These are phyloP conservation scores for Colletotrichum cereale DNA, from an alignment of 2,329 filamentous ascomycete species.

Conservation along the genomic window DNA sequence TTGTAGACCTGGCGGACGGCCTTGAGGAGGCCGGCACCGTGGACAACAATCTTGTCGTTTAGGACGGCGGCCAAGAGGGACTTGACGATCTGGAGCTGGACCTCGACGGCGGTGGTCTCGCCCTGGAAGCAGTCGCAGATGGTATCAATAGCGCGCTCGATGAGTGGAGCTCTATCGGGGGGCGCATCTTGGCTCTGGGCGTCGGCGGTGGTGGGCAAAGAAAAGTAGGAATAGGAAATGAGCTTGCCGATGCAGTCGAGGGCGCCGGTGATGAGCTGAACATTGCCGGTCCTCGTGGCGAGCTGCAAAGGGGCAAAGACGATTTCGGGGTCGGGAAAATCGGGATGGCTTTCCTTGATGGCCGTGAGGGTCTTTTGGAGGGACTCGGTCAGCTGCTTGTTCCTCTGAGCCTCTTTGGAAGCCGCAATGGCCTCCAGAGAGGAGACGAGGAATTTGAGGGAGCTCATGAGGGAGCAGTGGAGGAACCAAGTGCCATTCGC, in stretches of 20 bases:
- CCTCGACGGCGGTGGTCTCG: slow-evolving; percentile 90
- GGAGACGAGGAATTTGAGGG: slow-evolving; percentile 94
- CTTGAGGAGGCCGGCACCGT: slow-evolving; percentile 94
- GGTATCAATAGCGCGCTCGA: slow-evolving; percentile 97
- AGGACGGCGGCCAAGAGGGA: slow-evolving; percentile 94
- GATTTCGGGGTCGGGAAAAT: slow-evolving; percentile 88
- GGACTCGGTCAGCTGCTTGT: slow-evolving; percentile 85
- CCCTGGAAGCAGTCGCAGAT: slow-evolving; percentile 99
- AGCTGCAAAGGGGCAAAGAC: slow-evolving; percentile 92
- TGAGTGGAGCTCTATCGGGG: slow-evolving; percentile 81
- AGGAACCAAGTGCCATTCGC: slow-evolving; percentile 60
- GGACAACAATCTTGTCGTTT: slow-evolving; percentile 98
- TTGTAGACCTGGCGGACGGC: slow-evolving; percentile 99
- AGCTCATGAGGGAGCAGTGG: slow-evolving; percentile 79
- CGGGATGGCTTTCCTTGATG: slow-evolving; percentile 85
- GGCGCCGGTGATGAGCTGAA: slow-evolving; percentile 87
- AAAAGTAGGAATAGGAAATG: slow-evolving; percentile 99
- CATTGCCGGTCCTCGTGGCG: slow-evolving; percentile 87
- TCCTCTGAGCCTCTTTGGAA: slow-evolving; percentile 91
- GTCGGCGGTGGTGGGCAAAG: slow-evolving; percentile 70
- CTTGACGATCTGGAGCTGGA: slow-evolving; percentile 98
- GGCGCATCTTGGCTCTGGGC: slow-evolving; percentile 42
- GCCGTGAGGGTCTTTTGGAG: slow-evolving; percentile 85
- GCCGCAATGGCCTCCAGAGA: slow-evolving; percentile 92
- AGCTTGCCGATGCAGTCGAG: slow-evolving; percentile 99